Percentiles rank a stretch among this genome's conserved stretches.
Evolutionary conservation across 352 stramenopile species (phyloP).

Genomic region (Phytophthora gonapodyides): DNA sequence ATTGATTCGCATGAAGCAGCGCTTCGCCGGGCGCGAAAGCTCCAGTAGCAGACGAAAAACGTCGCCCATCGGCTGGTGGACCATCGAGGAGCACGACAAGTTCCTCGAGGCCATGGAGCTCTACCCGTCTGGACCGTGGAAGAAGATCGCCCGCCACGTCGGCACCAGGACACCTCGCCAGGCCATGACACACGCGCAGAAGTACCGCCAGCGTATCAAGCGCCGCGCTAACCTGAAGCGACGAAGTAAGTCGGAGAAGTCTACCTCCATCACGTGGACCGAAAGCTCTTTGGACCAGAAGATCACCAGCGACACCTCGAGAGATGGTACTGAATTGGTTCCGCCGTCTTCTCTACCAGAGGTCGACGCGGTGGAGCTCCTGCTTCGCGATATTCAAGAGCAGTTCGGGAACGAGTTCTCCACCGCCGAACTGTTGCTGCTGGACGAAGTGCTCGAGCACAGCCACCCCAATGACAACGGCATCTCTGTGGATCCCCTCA

Average conservation of each 20-base stretch:
- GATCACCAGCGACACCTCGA: background rate
- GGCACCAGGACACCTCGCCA: conserved; percentile 32
- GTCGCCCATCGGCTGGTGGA: conserved; percentile 13
- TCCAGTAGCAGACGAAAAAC: conserved; percentile 1
- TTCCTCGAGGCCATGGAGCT: conserved; percentile 53
- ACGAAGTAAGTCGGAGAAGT: background rate
- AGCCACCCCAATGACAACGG: background rate
- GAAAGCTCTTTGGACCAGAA: background rate
- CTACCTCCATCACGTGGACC: background rate
- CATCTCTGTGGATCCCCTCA: background rate
- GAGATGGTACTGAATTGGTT: background rate
- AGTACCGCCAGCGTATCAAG: conserved; percentile 24
- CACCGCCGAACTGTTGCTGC: conserved; percentile 1
- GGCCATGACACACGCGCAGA: conserved; percentile 29
- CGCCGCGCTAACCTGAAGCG: background rate
- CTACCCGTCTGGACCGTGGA: conserved; percentile 50
- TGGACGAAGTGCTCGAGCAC: conserved; percentile 16
- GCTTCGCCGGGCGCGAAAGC: background rate
- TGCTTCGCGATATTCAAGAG: background rate
- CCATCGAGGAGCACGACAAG: conserved; percentile 40
- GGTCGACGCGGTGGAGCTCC: background rate
- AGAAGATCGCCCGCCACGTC: conserved; percentile 34
- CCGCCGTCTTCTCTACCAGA: background rate
- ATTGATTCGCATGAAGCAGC: conserved; percentile 13
- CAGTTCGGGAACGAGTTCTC: background rate